Percentiles rank a stretch among this genome's conserved stretches.
These are phyloP conservation scores for Starmerella potacharoeniae DNA, from an alignment of 805 yeast species.

Conservation along the genomic window DNA sequence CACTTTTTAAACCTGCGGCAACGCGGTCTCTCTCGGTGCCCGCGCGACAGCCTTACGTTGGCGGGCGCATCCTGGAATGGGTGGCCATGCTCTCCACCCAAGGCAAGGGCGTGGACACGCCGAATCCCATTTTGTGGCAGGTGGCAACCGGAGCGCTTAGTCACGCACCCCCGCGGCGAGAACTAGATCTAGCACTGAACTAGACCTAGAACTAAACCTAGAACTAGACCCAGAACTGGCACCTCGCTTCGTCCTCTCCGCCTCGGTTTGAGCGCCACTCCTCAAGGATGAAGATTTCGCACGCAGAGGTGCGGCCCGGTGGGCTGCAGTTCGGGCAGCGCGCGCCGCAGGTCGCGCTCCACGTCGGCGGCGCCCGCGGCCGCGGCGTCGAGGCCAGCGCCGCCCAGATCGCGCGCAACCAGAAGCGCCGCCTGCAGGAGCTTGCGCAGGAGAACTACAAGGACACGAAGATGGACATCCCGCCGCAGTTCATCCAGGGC, in stretches of 20 bases:
- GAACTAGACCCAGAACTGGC: too few relatives aligned
- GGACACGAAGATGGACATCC: conserved; percentile 22
- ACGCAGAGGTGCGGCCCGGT: conserved; percentile 9
- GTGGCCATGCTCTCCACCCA: too few relatives aligned
- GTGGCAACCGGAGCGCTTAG: neutral
- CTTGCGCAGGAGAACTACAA: conserved; percentile 21
- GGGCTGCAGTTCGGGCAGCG: neutral
- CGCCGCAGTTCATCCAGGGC: conserved; percentile 22
- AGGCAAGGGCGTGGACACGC: neutral
- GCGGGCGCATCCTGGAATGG: too few relatives aligned
- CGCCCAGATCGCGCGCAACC: conserved; percentile 18
- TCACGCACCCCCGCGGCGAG: neutral
- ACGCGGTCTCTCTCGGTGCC: too few relatives aligned
- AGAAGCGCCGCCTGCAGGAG: conserved; percentile 20
- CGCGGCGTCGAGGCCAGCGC: conserved; percentile 10
- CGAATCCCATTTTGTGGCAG: neutral
- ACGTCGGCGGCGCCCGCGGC: conserved; percentile 13
- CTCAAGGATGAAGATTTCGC: conserved; percentile 7
- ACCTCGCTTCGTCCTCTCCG: too few relatives aligned
- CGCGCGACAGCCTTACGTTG: too few relatives aligned
- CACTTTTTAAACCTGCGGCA: too few relatives aligned
- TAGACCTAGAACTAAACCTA: too few relatives aligned
- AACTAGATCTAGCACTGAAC: too few relatives aligned
- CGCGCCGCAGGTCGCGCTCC: neutral
- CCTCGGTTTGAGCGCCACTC: too few relatives aligned